Base-by-base conservation (phyloP, 345 rosid species). In the Lumnitzera littorea region DNA sequence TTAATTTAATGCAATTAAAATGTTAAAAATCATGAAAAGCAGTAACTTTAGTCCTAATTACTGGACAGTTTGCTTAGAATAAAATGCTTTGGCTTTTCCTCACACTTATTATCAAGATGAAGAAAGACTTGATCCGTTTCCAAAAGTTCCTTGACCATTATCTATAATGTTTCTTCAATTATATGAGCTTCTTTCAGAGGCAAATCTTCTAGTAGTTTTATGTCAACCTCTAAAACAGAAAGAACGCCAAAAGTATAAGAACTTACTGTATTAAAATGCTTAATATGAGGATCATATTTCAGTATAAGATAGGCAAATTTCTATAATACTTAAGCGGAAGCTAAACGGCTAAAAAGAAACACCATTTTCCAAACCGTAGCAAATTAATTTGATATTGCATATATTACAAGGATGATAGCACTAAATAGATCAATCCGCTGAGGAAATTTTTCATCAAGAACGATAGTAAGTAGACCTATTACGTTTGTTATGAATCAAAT, bases 381-480 rank as follows among this genome's bases (percentile, higher is more conserved):
- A 2, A 71, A 72, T 68, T 72, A 67, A 53, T 62, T 67, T 3
- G 48, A 17, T 10, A 72, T 67, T 2, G 72, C 62, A 51, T 72
- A 72, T n/a, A 72, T 11, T 2, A 68, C 69, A 8, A 72, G 66
- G 53, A 56, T 43, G 36, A 72, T 60, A 2, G 76, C 76, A 2
- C 76, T 72, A 24, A 48, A 48, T 14, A 72, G 78, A 31, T 66
- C 74, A 17, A 74, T 66, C 74, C 78, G 66, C 71, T 69, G 66
- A 53, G 58, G 58, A 24, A 53, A 74, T 41, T 36, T 14, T 55
- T 62, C 56, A 2, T 55, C 78, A 11, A 74, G 69, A 51, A 58
- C 56, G 23, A 71, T 68, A 16, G 74, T 65, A n/a, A 58, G 50
- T 29, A 70, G 53, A 15, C 78, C 78, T 1, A 69, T 65, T 17